A percentile compares a stretch with the other conserved stretches of the same genome.
Evolutionary conservation across 106 monocot species (phyloP).

Genomic region (Dioscorea dumetorum): DNA sequence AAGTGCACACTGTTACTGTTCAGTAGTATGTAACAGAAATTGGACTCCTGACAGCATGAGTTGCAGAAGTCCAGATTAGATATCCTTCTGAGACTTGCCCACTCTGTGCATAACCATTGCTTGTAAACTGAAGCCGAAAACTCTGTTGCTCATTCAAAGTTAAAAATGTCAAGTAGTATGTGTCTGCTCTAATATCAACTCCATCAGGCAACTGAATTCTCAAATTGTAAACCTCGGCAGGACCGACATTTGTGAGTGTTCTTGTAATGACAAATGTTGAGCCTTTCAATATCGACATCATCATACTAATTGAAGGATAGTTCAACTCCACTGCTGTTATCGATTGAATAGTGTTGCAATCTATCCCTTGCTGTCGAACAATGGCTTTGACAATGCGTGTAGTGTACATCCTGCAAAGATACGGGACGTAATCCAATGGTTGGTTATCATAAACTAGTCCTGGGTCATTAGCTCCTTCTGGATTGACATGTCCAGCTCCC

Average conservation of each 20-base stretch:
- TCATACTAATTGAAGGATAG: neutral
- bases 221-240: neutral
- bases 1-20: neutral
- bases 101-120: neutral
- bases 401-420: constrained; percentile 14
- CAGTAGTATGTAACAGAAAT: neutral
- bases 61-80: neutral
- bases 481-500: constrained; percentile 36
- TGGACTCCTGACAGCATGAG: neutral
- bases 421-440: constrained; percentile 22
- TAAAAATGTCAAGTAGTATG: neutral
- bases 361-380: too few species aligned
- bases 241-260: neutral
- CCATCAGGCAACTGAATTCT: neutral
- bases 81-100: neutral
- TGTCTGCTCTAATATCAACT: neutral
- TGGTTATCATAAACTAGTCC: constrained; percentile 27
- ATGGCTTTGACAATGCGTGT: neutral
- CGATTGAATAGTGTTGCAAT: too few species aligned
- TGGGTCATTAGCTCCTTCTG: constrained; percentile 14
- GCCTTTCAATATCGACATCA: too few species aligned
- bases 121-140: neutral
- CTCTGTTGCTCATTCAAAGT: neutral
- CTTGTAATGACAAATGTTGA: neutral
- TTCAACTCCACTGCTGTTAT: neutral